These are phyloP conservation scores for Neofusicoccum sp. DNA, from an alignment of 2,329 filamentous ascomycete species.

Conservation along the genomic window DNA sequence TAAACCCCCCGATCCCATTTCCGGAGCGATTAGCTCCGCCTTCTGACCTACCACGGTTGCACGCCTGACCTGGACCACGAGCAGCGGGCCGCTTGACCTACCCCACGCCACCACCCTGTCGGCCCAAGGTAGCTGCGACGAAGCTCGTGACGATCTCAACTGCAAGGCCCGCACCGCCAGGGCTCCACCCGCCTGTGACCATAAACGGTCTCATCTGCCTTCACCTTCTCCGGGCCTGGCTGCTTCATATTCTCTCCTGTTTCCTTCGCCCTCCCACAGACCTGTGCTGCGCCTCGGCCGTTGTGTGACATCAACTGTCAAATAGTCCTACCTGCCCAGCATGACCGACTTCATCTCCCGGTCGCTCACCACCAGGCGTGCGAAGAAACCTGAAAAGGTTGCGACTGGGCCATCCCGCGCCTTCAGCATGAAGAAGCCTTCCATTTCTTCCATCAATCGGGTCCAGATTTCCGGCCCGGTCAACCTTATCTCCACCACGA, in stretches of 20 bases:
- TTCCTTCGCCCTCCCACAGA: not conserved
- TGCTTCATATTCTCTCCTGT: conserved; percentile 2
- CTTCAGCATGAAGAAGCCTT: conserved; percentile 48
- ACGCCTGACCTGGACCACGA: conserved; percentile 11
- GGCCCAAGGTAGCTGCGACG: not conserved
- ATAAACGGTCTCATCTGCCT: not conserved
- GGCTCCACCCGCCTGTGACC: conserved; percentile 6
- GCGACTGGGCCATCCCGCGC: conserved; percentile 34
- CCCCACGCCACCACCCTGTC: conserved; percentile 3
- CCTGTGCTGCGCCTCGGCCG: not conserved
- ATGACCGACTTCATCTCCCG: conserved; percentile 57
- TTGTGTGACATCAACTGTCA: conserved; percentile 15
- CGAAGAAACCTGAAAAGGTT: conserved; percentile 54
- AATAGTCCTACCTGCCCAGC: not conserved
- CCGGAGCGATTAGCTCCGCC: conserved; percentile 1
- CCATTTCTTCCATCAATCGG: conserved; percentile 55
- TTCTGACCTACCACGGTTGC: conserved; percentile 16
- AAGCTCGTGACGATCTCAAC: conserved; percentile 13
- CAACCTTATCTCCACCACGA: conserved; percentile 89
- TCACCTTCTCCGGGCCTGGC: not conserved
- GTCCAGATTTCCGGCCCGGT: conserved; percentile 85
- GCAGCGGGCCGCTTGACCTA: not conserved
- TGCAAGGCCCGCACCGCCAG: conserved; percentile 8
- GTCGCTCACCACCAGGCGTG: conserved; percentile 68
- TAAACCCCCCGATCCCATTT: not conserved